phyloP scores from a whole-genome alignment of 2,329 filamentous ascomycete species.

The Leptographium flavum region DNA sequence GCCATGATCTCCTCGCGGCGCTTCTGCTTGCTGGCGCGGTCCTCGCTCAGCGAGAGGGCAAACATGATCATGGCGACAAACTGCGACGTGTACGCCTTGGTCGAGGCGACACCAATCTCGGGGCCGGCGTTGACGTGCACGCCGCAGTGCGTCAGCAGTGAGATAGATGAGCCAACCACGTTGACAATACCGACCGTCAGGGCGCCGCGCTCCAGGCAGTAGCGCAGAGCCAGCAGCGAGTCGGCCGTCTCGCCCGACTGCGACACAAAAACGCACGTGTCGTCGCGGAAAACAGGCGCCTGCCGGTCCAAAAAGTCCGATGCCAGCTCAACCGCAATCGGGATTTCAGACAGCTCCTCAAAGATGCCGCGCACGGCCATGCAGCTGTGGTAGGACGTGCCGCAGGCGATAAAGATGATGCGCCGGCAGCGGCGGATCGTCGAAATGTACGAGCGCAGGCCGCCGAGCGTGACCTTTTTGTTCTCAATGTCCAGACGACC shows the following conservation, averaged over 20 bases:
- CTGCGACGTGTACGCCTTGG: slow-evolving; percentile 98
- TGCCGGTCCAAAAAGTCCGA: slow-evolving; percentile 96
- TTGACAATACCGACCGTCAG: slow-evolving; percentile 98
- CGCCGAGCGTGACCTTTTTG: slow-evolving; percentile 91
- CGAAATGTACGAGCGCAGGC: slow-evolving; percentile 86
- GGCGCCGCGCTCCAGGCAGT: slow-evolving; percentile 94
- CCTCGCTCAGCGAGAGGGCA: slow-evolving; percentile 86
- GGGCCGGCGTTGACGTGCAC: slow-evolving; percentile 98
- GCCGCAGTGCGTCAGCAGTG: slow-evolving; percentile 94
- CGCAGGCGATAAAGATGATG: slow-evolving; percentile 98
- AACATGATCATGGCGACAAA: slow-evolving; percentile 99
- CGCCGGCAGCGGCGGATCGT: slow-evolving; percentile 94
- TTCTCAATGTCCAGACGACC: slow-evolving; percentile 88
- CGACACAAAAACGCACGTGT: slow-evolving; percentile 97
- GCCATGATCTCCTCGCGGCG: slow-evolving; percentile 94
- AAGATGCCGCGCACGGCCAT: slow-evolving; percentile 98
- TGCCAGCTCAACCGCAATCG: slow-evolving; percentile 89
- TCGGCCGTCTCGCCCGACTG: slow-evolving; percentile 98
- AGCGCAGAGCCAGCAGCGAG: slow-evolving; percentile 89
- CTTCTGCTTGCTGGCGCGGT: slow-evolving; percentile 86
- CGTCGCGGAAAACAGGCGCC: slow-evolving; percentile 96
- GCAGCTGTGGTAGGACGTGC: slow-evolving; percentile 96
- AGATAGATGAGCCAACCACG: slow-evolving; percentile 96
- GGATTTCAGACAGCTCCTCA: slow-evolving; percentile 95
- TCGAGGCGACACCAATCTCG: slow-evolving; percentile 96